Evolutionary conservation across 2,329 filamentous ascomycete species (phyloP), one percentile per base, ranked within the genome.

Genomic region (Xylaria sp.): DNA sequence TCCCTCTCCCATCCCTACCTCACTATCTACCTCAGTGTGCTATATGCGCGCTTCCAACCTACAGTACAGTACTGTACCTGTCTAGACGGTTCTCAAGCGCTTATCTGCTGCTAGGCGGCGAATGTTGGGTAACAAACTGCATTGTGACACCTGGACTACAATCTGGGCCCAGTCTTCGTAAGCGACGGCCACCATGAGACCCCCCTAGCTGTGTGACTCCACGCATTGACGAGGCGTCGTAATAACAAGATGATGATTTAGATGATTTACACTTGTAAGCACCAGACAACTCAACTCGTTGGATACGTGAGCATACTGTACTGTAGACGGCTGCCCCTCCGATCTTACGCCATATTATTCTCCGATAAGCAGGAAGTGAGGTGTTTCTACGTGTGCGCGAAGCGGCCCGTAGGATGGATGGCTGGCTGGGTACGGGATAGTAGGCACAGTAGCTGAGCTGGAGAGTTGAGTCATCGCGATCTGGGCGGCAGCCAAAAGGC

Each of bases 391-490:
- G 9, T 23, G 46, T 13, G 19, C 49, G n/a, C 43, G 40, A 47
- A 40, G 19, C 43, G 47, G 19, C 38, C 40, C 41, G 53, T 52
- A 47, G 48, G 15, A 49, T 35, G 19, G 46, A 49, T 52, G 48
- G 51, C 31, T 55, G 46, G 52, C 52, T 55, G 49, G 51, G 29
- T 21, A 49, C 37, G 35, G n/a, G 51, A 44, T 49, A n/a, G 46
- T 47, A 35, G n/a, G 33, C 21, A 58, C 65, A 56, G 66, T 35
- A 58, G 58, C 54, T 62, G 54, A 62, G 62, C 49, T 58, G 49
- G 58, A 25, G 37, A 31, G 47, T 71, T 71, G 68, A 71, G 65
- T 71, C 70, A 71, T 71, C 68, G 67, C 59, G 63, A 61, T 64
- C 62, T 64, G 65, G 65, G 63, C 60, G 66, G 62, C 67, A 60